A percentile compares a stretch with the other conserved stretches of the same genome.
Evolutionary conservation across 495 filamentous ascomycete species (phyloP).

Genomic region (Tuber aestivum): DNA sequence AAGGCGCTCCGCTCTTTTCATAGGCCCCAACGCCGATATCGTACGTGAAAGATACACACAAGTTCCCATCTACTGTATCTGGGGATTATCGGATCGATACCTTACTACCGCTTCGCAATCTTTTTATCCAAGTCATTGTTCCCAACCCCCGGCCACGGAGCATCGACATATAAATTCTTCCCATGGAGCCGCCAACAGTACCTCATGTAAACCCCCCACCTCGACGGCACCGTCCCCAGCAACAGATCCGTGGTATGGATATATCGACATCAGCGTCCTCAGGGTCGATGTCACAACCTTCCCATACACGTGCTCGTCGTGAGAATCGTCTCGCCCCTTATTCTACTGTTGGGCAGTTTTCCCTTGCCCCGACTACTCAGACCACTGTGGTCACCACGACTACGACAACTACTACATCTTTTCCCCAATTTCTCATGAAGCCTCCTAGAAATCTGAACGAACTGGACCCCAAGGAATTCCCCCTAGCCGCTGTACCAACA

Average conservation of each 20-base stretch:
- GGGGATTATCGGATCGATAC: neutral
- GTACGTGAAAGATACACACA: neutral
- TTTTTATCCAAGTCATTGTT: neutral
- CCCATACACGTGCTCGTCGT: slow-evolving; percentile 21
- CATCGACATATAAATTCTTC: neutral
- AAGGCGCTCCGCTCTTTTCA: neutral
- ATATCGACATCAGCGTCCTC: slow-evolving; percentile 27
- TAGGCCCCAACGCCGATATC: neutral
- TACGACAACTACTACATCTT: slow-evolving; percentile 83
- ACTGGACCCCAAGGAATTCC: slow-evolving; percentile 83
- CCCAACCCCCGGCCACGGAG: neutral
- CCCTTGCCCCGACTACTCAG: slow-evolving; percentile 64
- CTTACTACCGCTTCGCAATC: neutral
- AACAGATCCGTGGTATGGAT: slow-evolving; percentile 30
- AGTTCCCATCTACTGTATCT: neutral
- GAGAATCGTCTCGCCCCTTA: slow-evolving; percentile 38
- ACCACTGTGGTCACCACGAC: slow-evolving; percentile 86
- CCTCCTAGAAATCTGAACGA: slow-evolving; percentile 65
- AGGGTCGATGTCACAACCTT: slow-evolving; percentile 12
- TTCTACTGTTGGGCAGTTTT: slow-evolving; percentile 56
- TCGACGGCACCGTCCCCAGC: slow-evolving; percentile 33
- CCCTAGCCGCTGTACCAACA: slow-evolving; percentile 73
- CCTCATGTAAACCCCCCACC: slow-evolving; percentile 34
- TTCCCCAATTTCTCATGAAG: slow-evolving; percentile 74
- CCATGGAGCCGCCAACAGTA: slow-evolving; percentile 36